A percentile compares a stretch with the other conserved stretches of the same genome.
Conservation (phyloP, 2,329 filamentous ascomycete species). For the Penicillium concentricum region DNA sequence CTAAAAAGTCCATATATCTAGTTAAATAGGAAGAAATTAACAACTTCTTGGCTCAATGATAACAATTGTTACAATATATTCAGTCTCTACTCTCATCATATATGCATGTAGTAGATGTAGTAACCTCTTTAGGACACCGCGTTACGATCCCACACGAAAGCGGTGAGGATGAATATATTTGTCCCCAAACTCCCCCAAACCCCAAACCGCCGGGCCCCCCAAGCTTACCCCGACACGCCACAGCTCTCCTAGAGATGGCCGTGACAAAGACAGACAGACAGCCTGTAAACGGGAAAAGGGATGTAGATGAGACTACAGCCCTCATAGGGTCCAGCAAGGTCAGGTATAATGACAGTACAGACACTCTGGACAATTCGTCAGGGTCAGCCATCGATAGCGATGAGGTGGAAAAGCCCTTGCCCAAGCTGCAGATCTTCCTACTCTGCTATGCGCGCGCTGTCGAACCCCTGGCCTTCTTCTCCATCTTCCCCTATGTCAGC, state of each 20-base stretch:
- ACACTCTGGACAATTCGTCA: neutral
- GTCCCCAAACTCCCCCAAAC: neutral
- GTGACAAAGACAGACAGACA: neutral
- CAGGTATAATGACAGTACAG: neutral
- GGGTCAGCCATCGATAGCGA: conserved; percentile 13
- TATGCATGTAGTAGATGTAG: neutral
- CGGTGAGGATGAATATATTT: neutral
- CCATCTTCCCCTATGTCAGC: conserved; percentile 77
- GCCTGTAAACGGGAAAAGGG: neutral
- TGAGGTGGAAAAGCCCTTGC: conserved; percentile 52
- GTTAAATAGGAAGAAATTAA: no score
- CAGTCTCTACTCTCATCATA: neutral
- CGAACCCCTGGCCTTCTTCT: conserved; percentile 80
- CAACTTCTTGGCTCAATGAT: neutral
- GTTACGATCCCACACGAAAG: neutral
- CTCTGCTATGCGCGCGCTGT: conserved; percentile 72
- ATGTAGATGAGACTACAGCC: conserved; percentile 17
- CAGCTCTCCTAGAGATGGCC: neutral
- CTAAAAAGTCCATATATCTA: neutral
- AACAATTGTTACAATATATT: neutral
- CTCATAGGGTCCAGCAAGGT: conserved; percentile 10
- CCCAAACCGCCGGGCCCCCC: no score
- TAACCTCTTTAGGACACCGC: no score
- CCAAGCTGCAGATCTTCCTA: conserved; percentile 65
- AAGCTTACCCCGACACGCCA: neutral